These are phyloP conservation scores for Eutrema yunnanense DNA, from an alignment of 345 rosid species.

Conservation along the genomic window DNA sequence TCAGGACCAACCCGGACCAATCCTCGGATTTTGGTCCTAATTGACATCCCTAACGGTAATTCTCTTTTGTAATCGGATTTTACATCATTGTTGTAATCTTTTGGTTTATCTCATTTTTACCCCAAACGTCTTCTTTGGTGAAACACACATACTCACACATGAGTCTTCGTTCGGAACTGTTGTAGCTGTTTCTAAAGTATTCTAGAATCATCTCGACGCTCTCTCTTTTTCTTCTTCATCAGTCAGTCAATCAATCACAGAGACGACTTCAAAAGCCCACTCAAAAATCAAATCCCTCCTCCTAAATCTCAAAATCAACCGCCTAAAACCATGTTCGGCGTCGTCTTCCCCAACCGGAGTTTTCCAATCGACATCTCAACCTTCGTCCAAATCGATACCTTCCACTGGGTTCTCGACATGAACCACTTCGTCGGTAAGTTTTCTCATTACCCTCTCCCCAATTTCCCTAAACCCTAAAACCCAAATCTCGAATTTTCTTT, in stretches of 20 bases:
- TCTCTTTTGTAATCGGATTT: too few relatives aligned
- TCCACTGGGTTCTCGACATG: conserved; percentile 98
- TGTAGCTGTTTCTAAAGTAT: too few relatives aligned
- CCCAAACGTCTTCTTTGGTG: too few relatives aligned
- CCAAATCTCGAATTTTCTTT: too few relatives aligned
- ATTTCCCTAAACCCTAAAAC: background rate
- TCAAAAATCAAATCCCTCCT: background rate
- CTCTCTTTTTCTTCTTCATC: background rate
- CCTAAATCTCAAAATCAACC: background rate
- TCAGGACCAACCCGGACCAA: too few relatives aligned
- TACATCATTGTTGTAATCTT: too few relatives aligned
- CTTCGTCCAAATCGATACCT: conserved; percentile 83
- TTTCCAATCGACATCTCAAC: conserved; percentile 90
- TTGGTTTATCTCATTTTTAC: too few relatives aligned
- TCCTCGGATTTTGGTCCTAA: too few relatives aligned
- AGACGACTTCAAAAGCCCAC: background rate
- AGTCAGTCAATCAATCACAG: background rate
- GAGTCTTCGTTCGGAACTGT: too few relatives aligned
- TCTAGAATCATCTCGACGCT: conserved; percentile 9
- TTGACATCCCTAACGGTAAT: too few relatives aligned
- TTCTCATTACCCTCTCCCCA: background rate
- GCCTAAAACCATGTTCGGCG: conserved; percentile 62
- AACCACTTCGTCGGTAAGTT: conserved; percentile 78
- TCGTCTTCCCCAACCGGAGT: conserved; percentile 92
- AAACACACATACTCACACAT: too few relatives aligned